Evolutionary conservation across 2,329 filamentous ascomycete species (phyloP), one percentile per base, ranked within the genome.

Genomic region (Acrocalymma vagum): DNA sequence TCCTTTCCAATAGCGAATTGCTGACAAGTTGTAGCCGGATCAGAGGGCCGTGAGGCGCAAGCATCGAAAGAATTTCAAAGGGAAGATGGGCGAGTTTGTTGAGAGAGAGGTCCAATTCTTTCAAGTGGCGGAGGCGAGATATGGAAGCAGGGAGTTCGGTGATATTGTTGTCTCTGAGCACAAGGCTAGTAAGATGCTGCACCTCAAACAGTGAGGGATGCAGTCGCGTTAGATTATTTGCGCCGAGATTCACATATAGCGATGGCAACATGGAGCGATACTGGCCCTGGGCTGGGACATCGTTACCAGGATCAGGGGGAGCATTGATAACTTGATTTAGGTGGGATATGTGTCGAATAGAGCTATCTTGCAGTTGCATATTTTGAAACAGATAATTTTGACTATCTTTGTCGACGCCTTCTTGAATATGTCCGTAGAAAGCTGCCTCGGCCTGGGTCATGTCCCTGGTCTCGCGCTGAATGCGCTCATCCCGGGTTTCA

Each of bases 181-280:
- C 45, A 2, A 69, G 58, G 3, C 38, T 41, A 6, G 56, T 62
- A n/a, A 69, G 48, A 31, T 57, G 35, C 20, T 58, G 45, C 2
- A 67, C 11, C 11, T 41, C 32, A 45, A 67, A 69, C 3, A 69
- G 42, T 1, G 51, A 42, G 7, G 58, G 58, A 3, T 47, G 42
- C 10, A 65, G 47, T 6, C 30, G 48, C 11, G 15, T 23, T 3
- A 67, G 50, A 2, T 28, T 38, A 31, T 69, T 69, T 8, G 36
- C 28, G 10, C 40, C 27, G 3, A 69, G 45, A 18, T 58, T 45
- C 13, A 69, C 18, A 21, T 49, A 43, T 6, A 67, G 34, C 14
- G 58, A 44, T 0, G 64, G 62, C 5, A 55, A 42, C 54, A 67
- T 54, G 6, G 63, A 62, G 7, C 64, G 58, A 31, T 62, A 69